Evolutionary conservation across 2,329 filamentous ascomycete species (phyloP), one percentile per base, ranked within the genome.

Genomic region (Aspergillus sp.): DNA sequence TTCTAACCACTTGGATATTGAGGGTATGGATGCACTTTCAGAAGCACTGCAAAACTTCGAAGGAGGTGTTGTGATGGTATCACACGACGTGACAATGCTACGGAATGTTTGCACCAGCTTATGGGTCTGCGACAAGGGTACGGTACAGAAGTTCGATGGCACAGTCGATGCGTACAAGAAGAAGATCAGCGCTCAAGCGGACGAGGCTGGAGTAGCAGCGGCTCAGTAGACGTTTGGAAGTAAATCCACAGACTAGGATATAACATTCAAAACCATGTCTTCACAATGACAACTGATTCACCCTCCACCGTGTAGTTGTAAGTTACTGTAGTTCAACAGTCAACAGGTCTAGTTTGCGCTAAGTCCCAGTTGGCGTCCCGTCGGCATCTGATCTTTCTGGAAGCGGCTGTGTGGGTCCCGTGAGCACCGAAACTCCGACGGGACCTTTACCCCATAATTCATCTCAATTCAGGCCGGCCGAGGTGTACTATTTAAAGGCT

Each of bases 121-220:
- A 70, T 99, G 95, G 95, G 93, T 99, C 62, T 99, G 95, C 71
- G 95, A 99, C 74, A 82, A 89, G 58, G 95, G 95, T 9, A 95
- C 89, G 1, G 93, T 99, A 19, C 91, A 96, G 84, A 93, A 97
- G 79, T 99, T 99, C 78, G 87, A 90, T 60, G 95, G 95, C 35
- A 93, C 96, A 68, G 93, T 99, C 52, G 90, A 96, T 77, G 88
- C 90, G 62, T 99, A 99, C 81, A 99, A 99, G 88, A 96, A 93
- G 86, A 88, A 90, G 76, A 97, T 99, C 70, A 86, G 86, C 17
- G 88, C 90, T 14, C 93, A 97, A 78, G 93, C 93, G 21, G 89
- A 96, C 73, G 88, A 88, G 54, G 87, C 89, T 47, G 95, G 95
- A 66, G 93, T 97, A 43, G 95, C 69, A 49, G 67, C 71, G 27